Evolutionary conservation across 1,139 yeast species (phyloP), one percentile per base, ranked within the genome.

Genomic region (Hansenula lynferdii): DNA sequence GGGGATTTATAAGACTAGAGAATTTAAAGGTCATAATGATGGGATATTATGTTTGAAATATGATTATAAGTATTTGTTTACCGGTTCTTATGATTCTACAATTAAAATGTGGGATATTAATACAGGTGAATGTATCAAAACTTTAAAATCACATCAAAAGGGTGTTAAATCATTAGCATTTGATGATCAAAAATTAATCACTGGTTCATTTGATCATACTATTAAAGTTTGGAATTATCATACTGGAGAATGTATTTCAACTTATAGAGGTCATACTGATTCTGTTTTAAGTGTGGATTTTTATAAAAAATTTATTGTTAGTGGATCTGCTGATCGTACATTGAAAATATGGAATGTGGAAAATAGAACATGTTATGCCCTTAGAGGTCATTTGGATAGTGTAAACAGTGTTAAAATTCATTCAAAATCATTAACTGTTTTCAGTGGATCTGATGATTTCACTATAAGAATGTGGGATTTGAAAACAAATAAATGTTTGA

Each of bases 301-400:
- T 10, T 84, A 81, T 56, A 79, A 83, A 49, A 87, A 85, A 53
- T 71, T 87, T 24, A 87, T 92, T 56, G 97, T 90, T 1, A 81
- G 94, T 7, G 98, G 97, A 0, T 82, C 95, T 15, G 96, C 96
- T 0, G 98, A 92, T 63, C 74, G 77, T 48, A 89, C 95, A 1
- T 85, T 92, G 40, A 86, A 89, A 57, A 92, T 92, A 11, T 92
- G 98, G 98, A 95, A 92, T 60, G 96, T 92, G 39, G 95, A 85
- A 57, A 80, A 89, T 15, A 72, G 96, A 61, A 85, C 95, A 3
- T 92, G 97, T 57, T 87, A 85, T 60, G 87, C 97, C 0, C 69
- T 92, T 43, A 70, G 97, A 28, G 98, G 98, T 4, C 98, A 92
- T 58, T 75, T 83, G 0, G 97, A 86, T 50, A 82, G 95, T 80